These are phyloP conservation scores for Truncatella angustata DNA, from an alignment of 2,329 filamentous ascomycete genomes.

Conservation along the genomic window DNA sequence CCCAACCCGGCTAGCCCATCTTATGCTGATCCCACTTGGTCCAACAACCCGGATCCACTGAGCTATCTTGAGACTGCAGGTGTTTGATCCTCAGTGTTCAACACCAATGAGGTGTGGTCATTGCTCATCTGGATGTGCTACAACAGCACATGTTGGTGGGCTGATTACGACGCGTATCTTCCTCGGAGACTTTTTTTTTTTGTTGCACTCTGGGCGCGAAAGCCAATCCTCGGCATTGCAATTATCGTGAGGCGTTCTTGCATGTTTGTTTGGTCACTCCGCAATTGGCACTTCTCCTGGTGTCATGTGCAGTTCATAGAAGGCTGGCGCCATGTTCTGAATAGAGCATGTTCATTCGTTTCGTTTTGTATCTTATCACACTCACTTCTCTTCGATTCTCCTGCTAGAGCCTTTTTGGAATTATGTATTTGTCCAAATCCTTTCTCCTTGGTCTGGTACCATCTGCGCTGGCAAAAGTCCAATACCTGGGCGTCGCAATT, in stretches of 20 bases:
- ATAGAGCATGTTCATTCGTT: slow-evolving; percentile 9
- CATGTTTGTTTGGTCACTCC: neutral
- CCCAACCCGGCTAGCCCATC: neutral
- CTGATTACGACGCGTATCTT: neutral
- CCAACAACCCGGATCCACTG: slow-evolving; percentile 6
- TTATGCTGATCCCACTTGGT: neutral
- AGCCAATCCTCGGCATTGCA: neutral
- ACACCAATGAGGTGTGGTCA: neutral
- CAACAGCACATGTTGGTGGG: neutral
- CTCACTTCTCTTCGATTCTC: slow-evolving; percentile 9
- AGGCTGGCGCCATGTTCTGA: neutral
- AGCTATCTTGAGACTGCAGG: slow-evolving; percentile 10
- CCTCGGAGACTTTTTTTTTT: neutral
- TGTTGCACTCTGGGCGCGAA: neutral
- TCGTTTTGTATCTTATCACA: slow-evolving; percentile 13
- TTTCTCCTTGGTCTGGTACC: slow-evolving; percentile 14
- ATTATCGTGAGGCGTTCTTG: neutral
- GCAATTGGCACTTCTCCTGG: neutral
- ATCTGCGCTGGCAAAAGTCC: slow-evolving; percentile 24
- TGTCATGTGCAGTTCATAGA: neutral
- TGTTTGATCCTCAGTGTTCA: slow-evolving; percentile 9
- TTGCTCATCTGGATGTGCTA: neutral
- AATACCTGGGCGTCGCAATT: slow-evolving; percentile 40
- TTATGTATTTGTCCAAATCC: slow-evolving; percentile 23
- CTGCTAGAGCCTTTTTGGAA: slow-evolving; percentile 19